A percentile compares a stretch with the other conserved stretches of the same genome.
phyloP scores from a whole-genome alignment of 129 eudicot species.

The Helianthus annuus region DNA sequence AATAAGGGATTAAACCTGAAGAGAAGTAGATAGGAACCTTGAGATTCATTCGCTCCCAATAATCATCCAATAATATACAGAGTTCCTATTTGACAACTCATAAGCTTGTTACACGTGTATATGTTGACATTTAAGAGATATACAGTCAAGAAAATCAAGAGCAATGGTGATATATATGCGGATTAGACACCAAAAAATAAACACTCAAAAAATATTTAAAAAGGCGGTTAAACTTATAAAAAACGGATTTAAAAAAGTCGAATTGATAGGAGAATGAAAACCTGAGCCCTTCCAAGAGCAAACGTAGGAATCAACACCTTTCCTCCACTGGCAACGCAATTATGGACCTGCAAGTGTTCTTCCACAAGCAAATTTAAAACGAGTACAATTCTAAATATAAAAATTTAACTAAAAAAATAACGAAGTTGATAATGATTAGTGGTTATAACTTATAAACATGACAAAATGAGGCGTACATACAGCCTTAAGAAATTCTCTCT shows the following conservation, averaged over 20 bases:
- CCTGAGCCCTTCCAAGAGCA: constrained; percentile 99
- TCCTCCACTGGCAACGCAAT: constrained; percentile 86
- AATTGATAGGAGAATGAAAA: constrained; percentile 15
- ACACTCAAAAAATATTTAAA: too few relatives aligned
- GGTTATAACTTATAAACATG: constrained; percentile 4
- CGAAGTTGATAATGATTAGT: neutral
- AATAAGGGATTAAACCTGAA: constrained; percentile 51
- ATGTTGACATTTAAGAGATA: too few relatives aligned
- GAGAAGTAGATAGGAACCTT: constrained; percentile 92
- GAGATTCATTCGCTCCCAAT: constrained; percentile 92
- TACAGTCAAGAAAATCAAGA: too few relatives aligned
- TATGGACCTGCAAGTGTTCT: constrained; percentile 62
- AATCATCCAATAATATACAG: constrained; percentile 84
- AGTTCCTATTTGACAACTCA: constrained; percentile 58
- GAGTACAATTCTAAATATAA: neutral
- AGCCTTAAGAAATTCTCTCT: constrained; percentile 90
- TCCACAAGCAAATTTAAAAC: neutral
- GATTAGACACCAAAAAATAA: too few relatives aligned
- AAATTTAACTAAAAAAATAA: neutral
- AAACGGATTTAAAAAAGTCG: neutral
- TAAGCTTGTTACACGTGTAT: constrained; percentile 33
- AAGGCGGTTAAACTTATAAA: neutral
- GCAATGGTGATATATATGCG: too few relatives aligned
- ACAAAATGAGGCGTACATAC: constrained; percentile 47
- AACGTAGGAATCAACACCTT: constrained; percentile 91